Percentiles rank a stretch among this genome's conserved stretches.
Conservation (phyloP, 148 eudicot species). For the Dysphania ambrosioides region DNA sequence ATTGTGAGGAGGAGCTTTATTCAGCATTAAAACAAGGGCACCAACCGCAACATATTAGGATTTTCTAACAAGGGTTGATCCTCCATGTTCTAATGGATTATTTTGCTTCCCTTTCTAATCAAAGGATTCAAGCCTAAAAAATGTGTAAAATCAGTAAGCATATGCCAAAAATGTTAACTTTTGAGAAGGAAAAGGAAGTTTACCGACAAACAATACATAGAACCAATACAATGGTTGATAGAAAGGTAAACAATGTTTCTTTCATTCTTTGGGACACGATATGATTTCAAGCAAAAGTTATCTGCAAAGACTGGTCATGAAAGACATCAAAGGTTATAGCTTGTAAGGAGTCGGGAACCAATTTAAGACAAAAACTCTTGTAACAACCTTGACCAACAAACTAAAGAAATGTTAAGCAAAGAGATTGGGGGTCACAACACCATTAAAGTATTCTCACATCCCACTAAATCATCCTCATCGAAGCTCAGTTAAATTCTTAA, state of each 20-base stretch:
- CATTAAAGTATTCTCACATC: too few relatives aligned
- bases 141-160: conserved; percentile 4
- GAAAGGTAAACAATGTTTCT: background rate
- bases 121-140: conserved; percentile 43
- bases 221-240: background rate
- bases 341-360: too few relatives aligned
- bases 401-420: too few relatives aligned
- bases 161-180: background rate
- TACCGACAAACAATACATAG: background rate
- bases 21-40: conserved; percentile 52
- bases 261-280: background rate
- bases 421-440: too few relatives aligned
- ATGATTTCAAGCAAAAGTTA: background rate
- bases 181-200: background rate
- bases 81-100: conserved; percentile 33
- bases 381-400: too few relatives aligned
- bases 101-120: conserved; percentile 39
- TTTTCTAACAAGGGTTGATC: conserved; percentile 32
- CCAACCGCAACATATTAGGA: conserved; percentile 52
- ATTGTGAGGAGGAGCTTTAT: conserved; percentile 55
- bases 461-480: too few relatives aligned
- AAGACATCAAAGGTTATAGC: background rate
- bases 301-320: background rate
- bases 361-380: too few relatives aligned
- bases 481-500: too few relatives aligned